A percentile compares a stretch with the other conserved stretches of the same genome.
These are phyloP conservation scores for Melanogaster broomeanus DNA, from an alignment of 768 basidiomycete species.

Conservation along the genomic window DNA sequence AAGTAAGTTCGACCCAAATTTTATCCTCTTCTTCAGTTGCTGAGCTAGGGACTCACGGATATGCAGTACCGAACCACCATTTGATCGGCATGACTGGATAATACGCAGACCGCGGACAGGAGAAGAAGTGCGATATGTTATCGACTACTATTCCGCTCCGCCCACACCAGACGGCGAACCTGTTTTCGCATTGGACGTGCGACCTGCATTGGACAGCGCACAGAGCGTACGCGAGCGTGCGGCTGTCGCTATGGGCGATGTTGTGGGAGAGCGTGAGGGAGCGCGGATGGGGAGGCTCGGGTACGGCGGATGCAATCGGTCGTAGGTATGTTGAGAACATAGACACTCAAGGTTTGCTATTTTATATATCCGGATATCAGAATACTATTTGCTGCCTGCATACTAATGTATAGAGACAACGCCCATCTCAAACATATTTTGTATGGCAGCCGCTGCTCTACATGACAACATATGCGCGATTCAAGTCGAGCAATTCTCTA, in stretches of 20 bases:
- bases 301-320: background rate
- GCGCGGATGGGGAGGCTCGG: slow-evolving; percentile 26
- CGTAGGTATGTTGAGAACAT: background rate
- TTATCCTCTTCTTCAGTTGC: background rate
- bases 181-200: slow-evolving; percentile 93
- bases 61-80: slow-evolving; percentile 83
- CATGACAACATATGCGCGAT: background rate
- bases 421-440: background rate
- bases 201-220: slow-evolving; percentile 89
- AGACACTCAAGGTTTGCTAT: background rate
- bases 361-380: background rate
- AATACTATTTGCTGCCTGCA: background rate
- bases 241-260: slow-evolving; percentile 64
- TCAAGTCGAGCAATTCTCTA: too few species aligned
- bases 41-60: slow-evolving; percentile 2
- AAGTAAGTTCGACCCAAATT: slow-evolving; percentile 54
- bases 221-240: slow-evolving; percentile 77
- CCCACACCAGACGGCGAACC: slow-evolving; percentile 89
- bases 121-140: slow-evolving; percentile 91
- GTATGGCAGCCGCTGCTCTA: too few species aligned
- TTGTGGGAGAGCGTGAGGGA: slow-evolving; percentile 50
- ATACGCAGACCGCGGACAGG: slow-evolving; percentile 78
- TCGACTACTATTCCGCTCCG: slow-evolving; percentile 97
- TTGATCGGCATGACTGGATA: slow-evolving; percentile 98
- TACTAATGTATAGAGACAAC: background rate